Evolutionary conservation across 2,329 filamentous ascomycete genomes (phyloP).

Genomic region (Claviceps quebecensis): DNA sequence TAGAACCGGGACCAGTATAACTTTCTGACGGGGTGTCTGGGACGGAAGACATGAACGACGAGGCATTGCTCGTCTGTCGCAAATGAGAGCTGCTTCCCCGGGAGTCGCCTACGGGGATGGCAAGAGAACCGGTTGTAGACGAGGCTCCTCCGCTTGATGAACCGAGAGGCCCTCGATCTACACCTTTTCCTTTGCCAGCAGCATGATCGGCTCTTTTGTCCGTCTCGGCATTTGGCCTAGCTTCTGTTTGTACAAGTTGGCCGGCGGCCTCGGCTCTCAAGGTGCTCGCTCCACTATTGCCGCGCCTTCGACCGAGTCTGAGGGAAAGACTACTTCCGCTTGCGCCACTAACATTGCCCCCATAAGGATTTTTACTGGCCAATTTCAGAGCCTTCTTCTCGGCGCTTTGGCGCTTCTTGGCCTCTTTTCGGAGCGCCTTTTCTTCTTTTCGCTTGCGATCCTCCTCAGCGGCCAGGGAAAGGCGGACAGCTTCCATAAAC

Average conservation of each 20-base stretch:
- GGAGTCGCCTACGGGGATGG: slow-evolving; percentile 32
- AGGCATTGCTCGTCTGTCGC: slow-evolving; percentile 74
- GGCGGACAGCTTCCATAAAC: slow-evolving; percentile 90
- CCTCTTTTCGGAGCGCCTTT: slow-evolving; percentile 47
- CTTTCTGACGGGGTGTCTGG: slow-evolving; percentile 50
- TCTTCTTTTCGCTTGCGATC: slow-evolving; percentile 72
- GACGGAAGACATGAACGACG: slow-evolving; percentile 66
- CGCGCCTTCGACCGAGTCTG: slow-evolving; percentile 42
- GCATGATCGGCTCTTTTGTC: slow-evolving; percentile 17
- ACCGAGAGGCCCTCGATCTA: slow-evolving; percentile 38
- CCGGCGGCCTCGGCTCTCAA: slow-evolving; percentile 41
- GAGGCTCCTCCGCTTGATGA: slow-evolving; percentile 15
- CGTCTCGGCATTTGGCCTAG: slow-evolving; percentile 10
- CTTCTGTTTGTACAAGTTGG: slow-evolving; percentile 20
- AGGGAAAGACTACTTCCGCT: slow-evolving; percentile 54
- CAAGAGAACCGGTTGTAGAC: slow-evolving; percentile 24
- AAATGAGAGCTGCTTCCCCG: slow-evolving; percentile 52
- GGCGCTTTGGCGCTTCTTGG: slow-evolving; percentile 74
- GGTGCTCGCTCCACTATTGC: slow-evolving; percentile 46
- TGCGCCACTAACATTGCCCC: slow-evolving; percentile 24
- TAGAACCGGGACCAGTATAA: slow-evolving; percentile 24
- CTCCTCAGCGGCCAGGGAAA: slow-evolving; percentile 85
- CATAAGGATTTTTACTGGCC: slow-evolving; percentile 24
- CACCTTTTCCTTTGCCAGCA: slow-evolving; percentile 52
- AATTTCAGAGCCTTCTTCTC: slow-evolving; percentile 67